These are phyloP conservation scores for Curvularia spicifera DNA, from an alignment of 2,329 filamentous ascomycete genomes.

Conservation along the genomic window DNA sequence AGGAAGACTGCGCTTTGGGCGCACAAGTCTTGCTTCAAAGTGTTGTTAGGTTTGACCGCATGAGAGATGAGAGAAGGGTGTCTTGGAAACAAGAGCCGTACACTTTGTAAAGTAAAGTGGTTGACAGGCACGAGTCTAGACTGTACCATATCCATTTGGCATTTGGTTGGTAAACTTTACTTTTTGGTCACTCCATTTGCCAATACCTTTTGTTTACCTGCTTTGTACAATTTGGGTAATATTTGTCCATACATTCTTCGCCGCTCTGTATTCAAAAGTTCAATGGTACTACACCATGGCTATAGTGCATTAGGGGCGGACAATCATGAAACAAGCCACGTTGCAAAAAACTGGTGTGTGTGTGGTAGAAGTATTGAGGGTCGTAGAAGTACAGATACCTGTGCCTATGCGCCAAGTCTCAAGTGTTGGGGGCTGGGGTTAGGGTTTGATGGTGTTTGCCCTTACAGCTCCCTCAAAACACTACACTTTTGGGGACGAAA, in stretches of 20 bases:
- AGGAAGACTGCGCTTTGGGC: constrained; percentile 55
- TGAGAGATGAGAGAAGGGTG: constrained; percentile 49
- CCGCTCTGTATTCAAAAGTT: background rate
- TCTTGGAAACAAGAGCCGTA: constrained; percentile 40
- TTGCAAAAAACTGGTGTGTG: background rate
- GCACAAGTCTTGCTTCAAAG: constrained; percentile 59
- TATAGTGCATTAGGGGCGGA: background rate
- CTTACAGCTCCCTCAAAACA: background rate
- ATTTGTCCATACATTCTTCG: background rate
- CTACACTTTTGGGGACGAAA: background rate
- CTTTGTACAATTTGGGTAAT: background rate
- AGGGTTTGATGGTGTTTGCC: too few species aligned
- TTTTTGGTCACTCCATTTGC: background rate
- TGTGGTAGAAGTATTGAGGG: background rate
- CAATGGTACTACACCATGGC: background rate
- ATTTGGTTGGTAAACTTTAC: background rate
- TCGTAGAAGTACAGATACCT: background rate
- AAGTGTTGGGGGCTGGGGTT: too few species aligned
- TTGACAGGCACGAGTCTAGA: background rate
- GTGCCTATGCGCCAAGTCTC: too few species aligned
- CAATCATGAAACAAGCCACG: background rate
- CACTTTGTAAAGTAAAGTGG: constrained; percentile 14
- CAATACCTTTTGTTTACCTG: background rate
- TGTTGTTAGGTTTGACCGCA: constrained; percentile 57
- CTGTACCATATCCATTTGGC: background rate